Percentiles rank a stretch among this genome's conserved stretches.
Conservation (phyloP, 352 stramenopile species). For the Phytopythium litorale region DNA sequence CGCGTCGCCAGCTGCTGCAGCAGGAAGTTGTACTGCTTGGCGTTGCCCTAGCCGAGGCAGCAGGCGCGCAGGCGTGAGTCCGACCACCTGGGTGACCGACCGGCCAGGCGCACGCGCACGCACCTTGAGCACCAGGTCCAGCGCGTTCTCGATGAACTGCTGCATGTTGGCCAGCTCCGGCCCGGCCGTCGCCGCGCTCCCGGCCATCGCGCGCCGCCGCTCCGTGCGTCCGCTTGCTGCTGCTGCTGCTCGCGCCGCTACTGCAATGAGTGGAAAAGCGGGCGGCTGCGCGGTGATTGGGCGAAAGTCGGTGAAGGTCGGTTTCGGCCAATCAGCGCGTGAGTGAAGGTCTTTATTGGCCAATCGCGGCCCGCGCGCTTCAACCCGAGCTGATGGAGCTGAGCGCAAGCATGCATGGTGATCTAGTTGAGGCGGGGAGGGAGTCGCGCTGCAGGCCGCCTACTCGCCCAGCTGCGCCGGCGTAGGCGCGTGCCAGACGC, state of each 20-base stretch:
- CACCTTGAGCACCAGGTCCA: slow-evolving; percentile 78
- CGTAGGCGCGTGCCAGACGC: slow-evolving; percentile 41
- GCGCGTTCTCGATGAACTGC: slow-evolving; percentile 81
- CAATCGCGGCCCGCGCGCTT: neutral
- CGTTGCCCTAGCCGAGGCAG: slow-evolving; percentile 46
- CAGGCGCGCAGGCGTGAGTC: no score
- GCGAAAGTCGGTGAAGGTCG: neutral
- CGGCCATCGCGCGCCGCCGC: slow-evolving; percentile 22
- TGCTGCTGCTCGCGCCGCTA: no score
- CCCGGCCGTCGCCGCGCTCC: slow-evolving; percentile 25
- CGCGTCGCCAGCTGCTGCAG: slow-evolving; percentile 56
- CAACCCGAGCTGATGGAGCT: neutral
- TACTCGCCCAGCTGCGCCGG: slow-evolving; percentile 1
- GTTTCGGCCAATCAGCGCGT: neutral
- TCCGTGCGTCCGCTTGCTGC: no score
- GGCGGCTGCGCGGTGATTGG: slow-evolving; percentile 1
- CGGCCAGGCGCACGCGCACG: neutral
- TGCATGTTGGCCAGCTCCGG: slow-evolving; percentile 68
- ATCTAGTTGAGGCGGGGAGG: neutral
- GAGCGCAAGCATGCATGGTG: neutral
- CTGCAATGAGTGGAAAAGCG: slow-evolving; percentile 1
- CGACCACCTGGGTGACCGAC: neutral
- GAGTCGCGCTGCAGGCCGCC: neutral
- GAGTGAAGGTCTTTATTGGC: slow-evolving; percentile 1
- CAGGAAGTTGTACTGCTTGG: slow-evolving; percentile 74